A percentile compares a stretch with the other conserved stretches of the same genome.
Conservation (phyloP, 192 early-diverging fungal species). For the Hyaloraphidium curvatum region DNA sequence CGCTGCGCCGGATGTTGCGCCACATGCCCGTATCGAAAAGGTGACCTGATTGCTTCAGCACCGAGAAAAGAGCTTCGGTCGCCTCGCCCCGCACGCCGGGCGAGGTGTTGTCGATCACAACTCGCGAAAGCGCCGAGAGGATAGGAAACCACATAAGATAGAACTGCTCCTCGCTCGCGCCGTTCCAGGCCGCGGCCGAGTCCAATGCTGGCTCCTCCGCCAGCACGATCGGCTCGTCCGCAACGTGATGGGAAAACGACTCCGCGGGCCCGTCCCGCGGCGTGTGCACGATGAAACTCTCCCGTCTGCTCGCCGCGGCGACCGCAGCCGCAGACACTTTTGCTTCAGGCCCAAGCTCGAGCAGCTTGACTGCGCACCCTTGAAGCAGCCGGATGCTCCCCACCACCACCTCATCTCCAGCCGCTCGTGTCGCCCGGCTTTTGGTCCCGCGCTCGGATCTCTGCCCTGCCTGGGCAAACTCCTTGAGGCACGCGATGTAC, state of each 20-base stretch:
- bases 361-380: neutral
- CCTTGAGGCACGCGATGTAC: constrained; percentile 6
- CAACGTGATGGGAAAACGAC: too few relatives aligned
- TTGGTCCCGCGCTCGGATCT: neutral
- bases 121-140: neutral
- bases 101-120: neutral
- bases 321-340: too few relatives aligned
- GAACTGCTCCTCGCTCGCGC: neutral
- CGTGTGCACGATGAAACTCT: too few relatives aligned
- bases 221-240: too few relatives aligned
- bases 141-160: constrained; percentile 4
- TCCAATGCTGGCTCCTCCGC: too few relatives aligned
- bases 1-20: neutral
- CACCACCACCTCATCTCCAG: neutral
- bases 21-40: neutral
- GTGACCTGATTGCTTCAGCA: neutral
- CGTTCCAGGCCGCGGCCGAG: neutral
- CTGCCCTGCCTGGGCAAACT: too few relatives aligned
- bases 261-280: too few relatives aligned
- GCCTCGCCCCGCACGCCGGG: neutral
- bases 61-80: neutral
- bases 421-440: neutral
- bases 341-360: neutral
- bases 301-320: too few relatives aligned
- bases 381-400: neutral